Conservation (phyloP, 108 stramenopile species). For the Discostella stelligeroides region DNA sequence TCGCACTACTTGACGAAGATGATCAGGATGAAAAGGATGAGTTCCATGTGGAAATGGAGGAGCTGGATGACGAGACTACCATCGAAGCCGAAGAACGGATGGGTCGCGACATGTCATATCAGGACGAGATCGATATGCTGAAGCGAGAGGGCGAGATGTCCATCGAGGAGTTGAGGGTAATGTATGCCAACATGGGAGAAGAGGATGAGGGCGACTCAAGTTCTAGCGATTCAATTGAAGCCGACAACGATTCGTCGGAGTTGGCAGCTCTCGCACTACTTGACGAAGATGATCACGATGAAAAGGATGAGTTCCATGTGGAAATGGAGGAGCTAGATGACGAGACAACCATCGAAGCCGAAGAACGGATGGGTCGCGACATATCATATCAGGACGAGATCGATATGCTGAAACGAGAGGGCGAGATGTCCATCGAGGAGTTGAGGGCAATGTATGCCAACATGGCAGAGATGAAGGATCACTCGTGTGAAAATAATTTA, state of each 20-base stretch:
- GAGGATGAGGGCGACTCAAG: constrained; percentile 34
- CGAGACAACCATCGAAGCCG: constrained; percentile 67
- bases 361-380: constrained; percentile 1
- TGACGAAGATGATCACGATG: constrained; percentile 45
- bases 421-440: constrained; percentile 70
- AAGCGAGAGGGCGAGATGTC: constrained; percentile 65
- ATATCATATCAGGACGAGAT: constrained; percentile 15
- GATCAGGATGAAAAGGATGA: constrained; percentile 54
- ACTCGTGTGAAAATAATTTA: constrained; percentile 2
- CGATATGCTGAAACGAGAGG: constrained; percentile 38
- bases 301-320: constrained; percentile 34
- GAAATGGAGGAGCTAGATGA: constrained; percentile 46
- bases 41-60: neutral
- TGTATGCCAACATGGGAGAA: constrained; percentile 54
- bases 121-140: constrained; percentile 12
- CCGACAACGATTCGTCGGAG: neutral
- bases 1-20: constrained; percentile 13
- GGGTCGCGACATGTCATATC: constrained; percentile 10
- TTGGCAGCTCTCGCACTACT: neutral
- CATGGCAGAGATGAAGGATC: constrained; percentile 10
- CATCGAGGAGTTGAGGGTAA: constrained; percentile 63
- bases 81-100: constrained; percentile 38
- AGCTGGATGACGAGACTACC: constrained; percentile 73
- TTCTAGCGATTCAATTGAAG: neutral
- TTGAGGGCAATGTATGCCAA: constrained; percentile 64